Evolutionary conservation across 2,329 filamentous ascomycete genomes (phyloP).

Genomic region (Anthostomella pinea): DNA sequence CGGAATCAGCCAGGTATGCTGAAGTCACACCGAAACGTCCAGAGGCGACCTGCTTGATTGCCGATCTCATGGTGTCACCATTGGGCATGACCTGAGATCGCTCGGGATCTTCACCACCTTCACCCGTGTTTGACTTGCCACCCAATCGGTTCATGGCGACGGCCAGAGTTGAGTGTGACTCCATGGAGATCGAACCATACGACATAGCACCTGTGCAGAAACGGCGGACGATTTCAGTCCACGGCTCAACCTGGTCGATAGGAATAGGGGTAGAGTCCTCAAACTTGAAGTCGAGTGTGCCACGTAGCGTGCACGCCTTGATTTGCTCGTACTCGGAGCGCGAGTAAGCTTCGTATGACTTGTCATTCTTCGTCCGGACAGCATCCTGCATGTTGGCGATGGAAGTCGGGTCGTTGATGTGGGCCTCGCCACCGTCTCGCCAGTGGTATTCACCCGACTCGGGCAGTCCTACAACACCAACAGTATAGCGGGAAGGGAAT

Average conservation of each 20-base stretch:
- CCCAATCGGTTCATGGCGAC: slow-evolving; percentile 96
- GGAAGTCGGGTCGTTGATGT: slow-evolving; percentile 90
- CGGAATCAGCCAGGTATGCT: slow-evolving; percentile 89
- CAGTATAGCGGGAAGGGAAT: slow-evolving; percentile 76
- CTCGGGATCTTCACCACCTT: slow-evolving; percentile 94
- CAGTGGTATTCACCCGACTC: slow-evolving; percentile 98
- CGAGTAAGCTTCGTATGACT: slow-evolving; percentile 96
- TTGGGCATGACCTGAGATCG: slow-evolving; percentile 83
- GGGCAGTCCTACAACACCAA: slow-evolving; percentile 73
- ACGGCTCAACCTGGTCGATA: slow-evolving; percentile 95
- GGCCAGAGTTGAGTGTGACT: slow-evolving; percentile 92
- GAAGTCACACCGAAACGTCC: slow-evolving; percentile 95
- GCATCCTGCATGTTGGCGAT: slow-evolving; percentile 98
- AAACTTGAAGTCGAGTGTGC: slow-evolving; percentile 93
- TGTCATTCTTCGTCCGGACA: slow-evolving; percentile 95
- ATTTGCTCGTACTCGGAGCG: slow-evolving; percentile 92
- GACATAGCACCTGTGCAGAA: slow-evolving; percentile 99
- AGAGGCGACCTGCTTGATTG: slow-evolving; percentile 96
- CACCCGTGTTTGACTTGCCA: slow-evolving; percentile 95
- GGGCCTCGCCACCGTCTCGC: slow-evolving; percentile 92
- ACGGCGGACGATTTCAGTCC: slow-evolving; percentile 95
- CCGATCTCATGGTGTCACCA: slow-evolving; percentile 93
- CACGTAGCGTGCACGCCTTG: slow-evolving; percentile 92
- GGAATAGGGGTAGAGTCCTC: slow-evolving; percentile 81
- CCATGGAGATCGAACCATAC: slow-evolving; percentile 97